phyloP scores from a whole-genome alignment of 192 early-diverging fungal genomes.

The Funneliformis geosporum region DNA sequence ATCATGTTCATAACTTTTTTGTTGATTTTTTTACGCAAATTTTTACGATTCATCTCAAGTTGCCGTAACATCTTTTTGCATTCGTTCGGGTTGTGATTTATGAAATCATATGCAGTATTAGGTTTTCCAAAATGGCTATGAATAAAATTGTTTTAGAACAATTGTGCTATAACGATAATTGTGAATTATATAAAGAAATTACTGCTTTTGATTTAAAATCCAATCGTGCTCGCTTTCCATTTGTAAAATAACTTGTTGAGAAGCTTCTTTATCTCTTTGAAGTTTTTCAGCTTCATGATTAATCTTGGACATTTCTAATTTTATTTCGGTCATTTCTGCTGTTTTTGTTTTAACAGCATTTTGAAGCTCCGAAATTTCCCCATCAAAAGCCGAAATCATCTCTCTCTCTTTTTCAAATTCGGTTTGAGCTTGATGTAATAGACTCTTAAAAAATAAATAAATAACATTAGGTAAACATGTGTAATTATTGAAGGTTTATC shows the following conservation, averaged over 20 bases:
- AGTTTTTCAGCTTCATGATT: slow-evolving; percentile 75
- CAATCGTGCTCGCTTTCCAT: slow-evolving; percentile 70
- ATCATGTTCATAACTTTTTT: slow-evolving; percentile 94
- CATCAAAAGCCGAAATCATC: slow-evolving; percentile 72
- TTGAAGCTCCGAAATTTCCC: slow-evolving; percentile 74
- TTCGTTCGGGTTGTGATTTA: slow-evolving; percentile 70
- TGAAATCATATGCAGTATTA: slow-evolving; percentile 84
- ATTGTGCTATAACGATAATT: too few relatives aligned
- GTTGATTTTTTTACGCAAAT: slow-evolving; percentile 84
- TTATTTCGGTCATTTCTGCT: slow-evolving; percentile 63
- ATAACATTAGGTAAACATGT: background rate
- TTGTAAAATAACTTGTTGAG: slow-evolving; percentile 47
- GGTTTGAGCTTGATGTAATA: slow-evolving; percentile 53
- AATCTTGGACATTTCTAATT: slow-evolving; percentile 81
- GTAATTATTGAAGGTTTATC: background rate
- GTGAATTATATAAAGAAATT: slow-evolving; percentile 34
- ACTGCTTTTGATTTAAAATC: slow-evolving; percentile 88
- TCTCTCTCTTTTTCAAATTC: slow-evolving; percentile 65
- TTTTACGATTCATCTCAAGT: slow-evolving; percentile 74
- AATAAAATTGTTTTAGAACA: background rate
- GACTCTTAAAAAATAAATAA: background rate
- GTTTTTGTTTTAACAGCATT: slow-evolving; percentile 65
- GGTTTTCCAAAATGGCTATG: slow-evolving; percentile 79
- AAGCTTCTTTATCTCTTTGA: slow-evolving; percentile 59
- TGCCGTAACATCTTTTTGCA: slow-evolving; percentile 73